phyloP scores from a whole-genome alignment of 805 yeast genomes.

The Saccharomycopsis amapae region DNA sequence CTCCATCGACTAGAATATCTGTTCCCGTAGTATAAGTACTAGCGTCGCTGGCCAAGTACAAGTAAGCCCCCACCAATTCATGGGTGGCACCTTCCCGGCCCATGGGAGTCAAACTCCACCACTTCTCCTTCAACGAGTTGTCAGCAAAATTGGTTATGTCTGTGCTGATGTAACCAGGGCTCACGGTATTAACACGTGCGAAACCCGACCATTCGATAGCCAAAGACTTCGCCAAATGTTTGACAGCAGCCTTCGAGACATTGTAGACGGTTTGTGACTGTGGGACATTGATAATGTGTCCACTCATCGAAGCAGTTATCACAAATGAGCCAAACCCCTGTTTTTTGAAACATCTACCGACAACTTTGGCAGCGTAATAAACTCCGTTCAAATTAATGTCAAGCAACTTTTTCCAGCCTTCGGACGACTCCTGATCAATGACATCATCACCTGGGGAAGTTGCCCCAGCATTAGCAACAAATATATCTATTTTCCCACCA shows the following conservation, averaged over 20 bases:
- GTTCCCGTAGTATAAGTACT: conserved; percentile 43
- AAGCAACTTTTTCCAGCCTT: conserved; percentile 62
- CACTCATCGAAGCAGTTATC: conserved; percentile 86
- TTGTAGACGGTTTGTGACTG: conserved; percentile 83
- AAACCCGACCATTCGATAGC: conserved; percentile 85
- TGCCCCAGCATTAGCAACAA: conserved; percentile 87
- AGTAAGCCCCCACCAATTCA: conserved; percentile 47
- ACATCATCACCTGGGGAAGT: conserved; percentile 68
- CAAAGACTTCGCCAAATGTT: conserved; percentile 68
- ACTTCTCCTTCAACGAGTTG: conserved; percentile 25
- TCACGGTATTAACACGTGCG: conserved; percentile 46
- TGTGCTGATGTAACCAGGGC: conserved; percentile 47
- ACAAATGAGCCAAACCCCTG: conserved; percentile 75
- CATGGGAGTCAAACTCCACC: conserved; percentile 34
- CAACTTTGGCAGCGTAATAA: conserved; percentile 68
- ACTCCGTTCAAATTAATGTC: conserved; percentile 74
- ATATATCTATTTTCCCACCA: conserved; percentile 70
- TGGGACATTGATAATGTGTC: conserved; percentile 79
- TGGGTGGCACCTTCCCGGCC: conserved; percentile 43
- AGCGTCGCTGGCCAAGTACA: conserved; percentile 46
- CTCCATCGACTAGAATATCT: conserved; percentile 45
- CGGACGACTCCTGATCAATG: conserved; percentile 39
- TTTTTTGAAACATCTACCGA: conserved; percentile 61
- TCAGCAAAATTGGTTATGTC: conserved; percentile 33
- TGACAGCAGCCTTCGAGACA: conserved; percentile 78